Percentiles rank a stretch among this genome's conserved stretches.
These are phyloP conservation scores for Rubroshorea leprosula DNA, from an alignment of 345 rosid species.

Conservation along the genomic window DNA sequence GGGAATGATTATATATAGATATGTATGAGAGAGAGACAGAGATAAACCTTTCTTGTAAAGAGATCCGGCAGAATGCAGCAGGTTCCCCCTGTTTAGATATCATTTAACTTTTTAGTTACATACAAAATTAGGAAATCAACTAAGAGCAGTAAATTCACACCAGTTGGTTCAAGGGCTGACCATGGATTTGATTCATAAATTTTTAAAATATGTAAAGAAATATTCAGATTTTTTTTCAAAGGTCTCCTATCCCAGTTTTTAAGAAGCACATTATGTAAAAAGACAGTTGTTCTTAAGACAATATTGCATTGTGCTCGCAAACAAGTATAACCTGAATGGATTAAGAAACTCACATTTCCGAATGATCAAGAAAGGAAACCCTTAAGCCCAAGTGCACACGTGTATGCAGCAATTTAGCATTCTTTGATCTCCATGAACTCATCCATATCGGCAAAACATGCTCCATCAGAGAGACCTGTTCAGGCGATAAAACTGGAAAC, in stretches of 20 bases:
- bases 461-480: conserved; percentile 68
- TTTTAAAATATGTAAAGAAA: too few relatives aligned
- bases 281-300: too few relatives aligned
- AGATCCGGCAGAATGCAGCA: conserved; percentile 33
- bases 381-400: conserved; percentile 54
- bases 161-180: too few relatives aligned
- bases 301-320: not conserved
- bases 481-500: conserved; percentile 67
- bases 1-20: too few relatives aligned
- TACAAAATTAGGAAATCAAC: not conserved
- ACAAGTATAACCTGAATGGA: conserved; percentile 8
- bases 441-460: conserved; percentile 61
- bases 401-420: conserved; percentile 31
- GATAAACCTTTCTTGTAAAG: conserved; percentile 38
- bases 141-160: not conserved
- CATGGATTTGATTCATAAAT: too few relatives aligned
- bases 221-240: too few relatives aligned
- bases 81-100: conserved; percentile 41
- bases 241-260: too few relatives aligned
- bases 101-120: conserved; percentile 14
- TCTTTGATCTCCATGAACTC: conserved; percentile 33
- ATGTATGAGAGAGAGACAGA: too few relatives aligned
- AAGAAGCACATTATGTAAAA: too few relatives aligned
- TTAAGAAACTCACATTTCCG: conserved; percentile 55
- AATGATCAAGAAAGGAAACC: conserved; percentile 58